These are phyloP conservation scores for Salix dunnii DNA, from an alignment of 345 rosid species.

Conservation along the genomic window DNA sequence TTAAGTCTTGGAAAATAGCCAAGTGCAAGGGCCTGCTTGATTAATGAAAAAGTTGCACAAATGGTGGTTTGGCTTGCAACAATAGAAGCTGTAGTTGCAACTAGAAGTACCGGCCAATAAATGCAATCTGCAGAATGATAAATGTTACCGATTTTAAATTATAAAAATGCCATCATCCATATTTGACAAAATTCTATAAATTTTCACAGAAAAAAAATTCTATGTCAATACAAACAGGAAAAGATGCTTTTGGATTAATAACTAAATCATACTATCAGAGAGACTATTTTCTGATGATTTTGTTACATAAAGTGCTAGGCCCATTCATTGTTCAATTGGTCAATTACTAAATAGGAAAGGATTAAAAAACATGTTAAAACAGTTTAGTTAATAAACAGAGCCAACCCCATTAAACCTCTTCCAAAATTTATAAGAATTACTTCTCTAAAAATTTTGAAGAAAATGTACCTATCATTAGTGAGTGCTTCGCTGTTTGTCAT, in stretches of 20 bases:
- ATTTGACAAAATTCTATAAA: no score
- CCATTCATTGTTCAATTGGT: neutral
- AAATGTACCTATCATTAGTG: neutral
- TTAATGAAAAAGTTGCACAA: conserved; percentile 16
- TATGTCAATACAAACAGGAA: neutral
- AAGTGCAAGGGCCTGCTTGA: conserved; percentile 22
- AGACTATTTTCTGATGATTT: no score
- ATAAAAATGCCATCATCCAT: no score
- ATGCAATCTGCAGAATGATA: conserved; percentile 2
- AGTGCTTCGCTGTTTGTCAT: neutral
- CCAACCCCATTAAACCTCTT: no score
- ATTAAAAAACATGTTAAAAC: neutral
- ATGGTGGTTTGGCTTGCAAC: conserved; percentile 28
- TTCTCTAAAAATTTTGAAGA: neutral
- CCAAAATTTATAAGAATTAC: neutral
- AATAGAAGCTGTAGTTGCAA: conserved; percentile 22
- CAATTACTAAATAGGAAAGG: neutral
- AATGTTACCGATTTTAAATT: neutral
- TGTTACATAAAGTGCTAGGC: neutral
- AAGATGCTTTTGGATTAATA: no score
- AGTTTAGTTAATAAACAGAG: neutral
- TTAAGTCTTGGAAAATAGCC: conserved; percentile 21
- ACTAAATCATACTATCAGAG: no score
- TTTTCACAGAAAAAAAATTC: neutral
- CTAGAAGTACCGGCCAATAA: conserved; percentile 14